phyloP scores from a whole-genome alignment of 495 filamentous ascomycete species.

The Achaetomiella virescens region DNA sequence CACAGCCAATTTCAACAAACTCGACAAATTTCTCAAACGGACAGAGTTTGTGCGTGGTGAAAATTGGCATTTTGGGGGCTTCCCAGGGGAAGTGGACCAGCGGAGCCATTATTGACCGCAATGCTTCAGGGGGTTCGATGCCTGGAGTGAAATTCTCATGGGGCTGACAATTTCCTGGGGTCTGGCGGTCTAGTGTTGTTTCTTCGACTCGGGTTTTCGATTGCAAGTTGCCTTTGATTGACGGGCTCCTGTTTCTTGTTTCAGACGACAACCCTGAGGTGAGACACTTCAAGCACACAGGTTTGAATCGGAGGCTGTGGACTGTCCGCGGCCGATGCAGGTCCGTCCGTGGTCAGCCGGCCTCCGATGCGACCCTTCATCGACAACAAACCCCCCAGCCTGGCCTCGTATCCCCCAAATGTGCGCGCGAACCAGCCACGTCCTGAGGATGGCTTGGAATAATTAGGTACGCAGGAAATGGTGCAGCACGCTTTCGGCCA shows the following conservation, averaged over 20 bases:
- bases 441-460: slow-evolving; percentile 4
- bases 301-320: slow-evolving; percentile 6
- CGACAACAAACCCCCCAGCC: slow-evolving; percentile 5
- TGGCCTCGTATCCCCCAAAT: slow-evolving; percentile 9
- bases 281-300: slow-evolving; percentile 3
- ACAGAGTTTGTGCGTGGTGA: neutral
- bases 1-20: slow-evolving; percentile 26
- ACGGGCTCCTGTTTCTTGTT: slow-evolving; percentile 5
- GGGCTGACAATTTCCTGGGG: slow-evolving; percentile 4
- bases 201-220: slow-evolving; percentile 8
- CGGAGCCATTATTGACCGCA: neutral
- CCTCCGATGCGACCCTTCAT: slow-evolving; percentile 3
- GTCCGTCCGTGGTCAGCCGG: slow-evolving; percentile 20
- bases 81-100: neutral
- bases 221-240: no score
- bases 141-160: neutral
- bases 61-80: slow-evolving; percentile 7
- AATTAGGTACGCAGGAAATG: no score
- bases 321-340: slow-evolving; percentile 9
- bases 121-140: slow-evolving; percentile 1
- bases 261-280: slow-evolving; percentile 11
- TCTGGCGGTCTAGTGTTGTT: neutral
- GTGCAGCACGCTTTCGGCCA: neutral
- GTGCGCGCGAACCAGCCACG: neutral
- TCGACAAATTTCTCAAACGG: slow-evolving; percentile 7